Conservation (phyloP, 257 asterid genomes). For the Penstemon newberryi region DNA sequence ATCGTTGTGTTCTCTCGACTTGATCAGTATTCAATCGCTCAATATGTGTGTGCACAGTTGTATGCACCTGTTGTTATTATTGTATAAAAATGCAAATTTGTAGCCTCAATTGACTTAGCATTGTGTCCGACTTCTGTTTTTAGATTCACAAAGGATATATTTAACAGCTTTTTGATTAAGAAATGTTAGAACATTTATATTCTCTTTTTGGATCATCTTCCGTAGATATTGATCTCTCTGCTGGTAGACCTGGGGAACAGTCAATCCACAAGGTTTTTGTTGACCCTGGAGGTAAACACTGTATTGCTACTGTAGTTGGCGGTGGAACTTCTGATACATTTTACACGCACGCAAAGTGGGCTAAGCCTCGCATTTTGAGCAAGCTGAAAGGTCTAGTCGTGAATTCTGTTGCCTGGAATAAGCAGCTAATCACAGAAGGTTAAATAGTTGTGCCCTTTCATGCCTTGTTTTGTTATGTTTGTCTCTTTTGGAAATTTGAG, state of each 20-base stretch:
- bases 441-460: slow-evolving; percentile 16
- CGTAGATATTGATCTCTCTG: slow-evolving; percentile 89
- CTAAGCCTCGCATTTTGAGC: slow-evolving; percentile 77
- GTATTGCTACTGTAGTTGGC: slow-evolving; percentile 89
- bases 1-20: slow-evolving; percentile 11
- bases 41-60: not conserved
- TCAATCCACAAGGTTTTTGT: slow-evolving; percentile 85
- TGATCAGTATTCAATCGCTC: slow-evolving; percentile 1
- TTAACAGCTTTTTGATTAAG: not conserved
- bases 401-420: slow-evolving; percentile 91
- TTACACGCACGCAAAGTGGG: slow-evolving; percentile 91
- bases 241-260: slow-evolving; percentile 89
- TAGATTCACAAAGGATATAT: slow-evolving; percentile 7
- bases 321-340: slow-evolving; percentile 90
- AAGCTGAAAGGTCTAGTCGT: slow-evolving; percentile 79
- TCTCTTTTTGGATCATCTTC: slow-evolving; percentile 18
- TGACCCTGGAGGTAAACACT: slow-evolving; percentile 97
- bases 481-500: slow-evolving; percentile 22
- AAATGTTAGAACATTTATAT: not conserved
- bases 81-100: slow-evolving; percentile 3
- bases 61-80: not conserved
- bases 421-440: slow-evolving; percentile 93
- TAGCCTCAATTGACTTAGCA: slow-evolving; percentile 2
- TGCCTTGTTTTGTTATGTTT: not conserved
- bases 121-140: slow-evolving; percentile 8